These are phyloP conservation scores for Colletotrichum chrysophilum DNA, from an alignment of 2,329 filamentous ascomycete genomes.

Conservation along the genomic window DNA sequence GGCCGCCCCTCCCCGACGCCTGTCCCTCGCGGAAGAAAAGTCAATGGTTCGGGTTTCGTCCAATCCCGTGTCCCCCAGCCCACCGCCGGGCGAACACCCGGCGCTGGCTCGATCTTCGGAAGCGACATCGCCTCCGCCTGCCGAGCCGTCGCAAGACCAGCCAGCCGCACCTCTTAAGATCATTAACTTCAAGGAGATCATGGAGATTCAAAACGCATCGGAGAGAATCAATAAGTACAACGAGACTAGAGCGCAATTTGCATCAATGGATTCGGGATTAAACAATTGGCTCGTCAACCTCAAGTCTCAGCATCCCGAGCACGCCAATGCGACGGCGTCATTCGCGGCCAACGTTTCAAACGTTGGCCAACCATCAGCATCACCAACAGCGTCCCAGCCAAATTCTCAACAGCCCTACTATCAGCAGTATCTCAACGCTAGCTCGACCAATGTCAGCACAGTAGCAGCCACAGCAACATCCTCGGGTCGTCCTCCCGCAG, in stretches of 20 bases:
- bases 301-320: conserved; percentile 52
- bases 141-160: conserved; percentile 21
- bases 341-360: conserved; percentile 27
- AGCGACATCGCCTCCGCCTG: conserved; percentile 10
- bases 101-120: conserved; percentile 22
- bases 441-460: conserved; percentile 33
- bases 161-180: conserved; percentile 38
- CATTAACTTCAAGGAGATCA: conserved; percentile 77
- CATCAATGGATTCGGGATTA: conserved; percentile 77
- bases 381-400: conserved; percentile 28
- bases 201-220: conserved; percentile 66
- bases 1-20: conserved; percentile 27
- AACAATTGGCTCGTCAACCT: conserved; percentile 58
- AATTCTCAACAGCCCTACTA: conserved; percentile 54
- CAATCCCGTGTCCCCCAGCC: conserved; percentile 37
- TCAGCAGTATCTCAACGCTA: conserved; percentile 63
- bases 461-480: conserved; percentile 36
- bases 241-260: conserved; percentile 73
- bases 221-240: conserved; percentile 79
- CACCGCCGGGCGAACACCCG: conserved; percentile 45
- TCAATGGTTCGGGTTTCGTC: conserved; percentile 38
- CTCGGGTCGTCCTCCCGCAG: conserved; percentile 32
- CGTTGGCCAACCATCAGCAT: conserved; percentile 12
- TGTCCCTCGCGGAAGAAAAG: conserved; percentile 53
- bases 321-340: conserved; percentile 41